Base-by-base conservation (phyloP, 257 asterid genomes). In the Marsdenia floribunda region DNA sequence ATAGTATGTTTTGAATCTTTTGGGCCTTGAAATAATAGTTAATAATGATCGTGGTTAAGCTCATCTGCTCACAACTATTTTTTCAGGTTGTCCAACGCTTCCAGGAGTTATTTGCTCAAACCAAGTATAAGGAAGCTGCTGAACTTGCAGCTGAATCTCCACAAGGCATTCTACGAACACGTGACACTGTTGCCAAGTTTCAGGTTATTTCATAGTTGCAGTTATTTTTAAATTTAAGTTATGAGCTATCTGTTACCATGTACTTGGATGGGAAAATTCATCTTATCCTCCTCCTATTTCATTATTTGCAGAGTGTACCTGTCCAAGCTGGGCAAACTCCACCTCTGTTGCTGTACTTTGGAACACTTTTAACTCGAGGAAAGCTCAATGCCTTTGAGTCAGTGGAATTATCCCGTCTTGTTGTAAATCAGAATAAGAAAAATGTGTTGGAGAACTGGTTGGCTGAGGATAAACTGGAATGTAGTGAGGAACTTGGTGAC, bases 81-180 rank as follows among this genome's bases (percentile, higher is more conserved):
- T 66, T 67, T 55, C 83, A 95, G 99, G 99, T 95, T 82, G 98
- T 95, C 83, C 96, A 91, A 84, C 99, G 94, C 22, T 95, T 95
- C 86, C 98, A 95, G 86, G 99, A 95, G 81, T 84, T 95, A 87
- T 95, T 95, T 85, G 95, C 99, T 84, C 99, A 92, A 81, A 91
- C 99, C 42, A 95, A 95, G 89, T 95, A 95, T 65, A 95, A 95
- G 84, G 99, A 95, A 85, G 99, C 99, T 79, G 99, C 99, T 0
- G 99, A 95, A 84, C 96, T 95, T 80, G 99, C 98, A 78, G 99
- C 99, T 68, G 98, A 95, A 78, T 95, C 99, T 77, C 99, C 99
- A 0, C 99, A 93, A 82, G 98, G 99, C 87, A 91, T 95, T 77
- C 99, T 95, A 55, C 87, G 99, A 70, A 95, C 96, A 44, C 92